Base-by-base conservation (phyloP, 1,139 yeast genomes). In the Nadsonia commutata region DNA sequence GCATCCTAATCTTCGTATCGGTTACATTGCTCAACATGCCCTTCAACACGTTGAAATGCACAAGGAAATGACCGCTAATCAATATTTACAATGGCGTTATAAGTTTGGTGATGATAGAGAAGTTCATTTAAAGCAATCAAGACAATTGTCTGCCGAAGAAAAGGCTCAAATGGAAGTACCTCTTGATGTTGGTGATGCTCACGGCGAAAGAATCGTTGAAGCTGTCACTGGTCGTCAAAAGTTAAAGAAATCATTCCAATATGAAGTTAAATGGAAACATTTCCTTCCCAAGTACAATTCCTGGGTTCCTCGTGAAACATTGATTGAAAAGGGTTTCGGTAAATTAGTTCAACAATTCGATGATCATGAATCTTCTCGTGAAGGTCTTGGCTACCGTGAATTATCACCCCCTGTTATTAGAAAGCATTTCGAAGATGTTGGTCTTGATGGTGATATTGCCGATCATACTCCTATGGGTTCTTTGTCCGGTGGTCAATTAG, bases 11-110 rank as follows among this genome's bases (percentile, higher is more conserved):
- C 73, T 90, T 67, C 88, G 98, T 72, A 85, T 90, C 57, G 98
- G 97, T 50, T 90, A 90, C 67, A 90, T 90, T 70, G 97, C 97
- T 19, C 98, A 90, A 70, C 97, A 90, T 56, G 97, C 98, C 22
- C 74, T 90, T 59, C 95, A 86, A 65, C 97, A 90, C 60, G 97
- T 90, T 49, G 94, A 90, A 63, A 81, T 81, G 65, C 98, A 90
- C 67, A 85, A 88, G 65, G 98, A 90, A 63, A 86, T 86, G 69
- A 90, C 97, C 16, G 95, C 98, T 38, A 88, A 86, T 60, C 97
- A 90, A 67, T 90, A 90, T 63, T 71, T 90, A 60, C 98, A 90
- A 69, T 90, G 98, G 98, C 80, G 98, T 68, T 90, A 88, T 65
- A 78, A 84, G 62, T 84, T 86, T 56, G 98, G 98, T 62, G 98